phyloP scores from a whole-genome alignment of 768 basidiomycete genomes.

The Boletus rex-veris region DNA sequence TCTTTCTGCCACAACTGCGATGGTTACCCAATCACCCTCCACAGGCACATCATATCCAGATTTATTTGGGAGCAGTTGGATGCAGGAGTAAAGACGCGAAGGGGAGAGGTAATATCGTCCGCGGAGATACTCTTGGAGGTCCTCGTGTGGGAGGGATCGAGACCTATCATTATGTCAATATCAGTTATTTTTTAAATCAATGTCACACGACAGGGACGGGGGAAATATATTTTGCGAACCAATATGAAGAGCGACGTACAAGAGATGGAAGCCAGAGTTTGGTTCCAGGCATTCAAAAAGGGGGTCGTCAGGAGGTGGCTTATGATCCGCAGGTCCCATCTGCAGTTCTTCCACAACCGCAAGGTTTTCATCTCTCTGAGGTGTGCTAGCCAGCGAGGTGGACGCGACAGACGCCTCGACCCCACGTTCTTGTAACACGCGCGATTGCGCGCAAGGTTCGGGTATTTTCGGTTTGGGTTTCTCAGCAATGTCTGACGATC shows the following conservation, averaged over 20 bases:
- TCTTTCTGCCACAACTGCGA: conserved; percentile 92
- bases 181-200: background rate
- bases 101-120: conserved; percentile 88
- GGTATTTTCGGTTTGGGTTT: conserved; percentile 13
- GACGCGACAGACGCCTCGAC: conserved; percentile 1
- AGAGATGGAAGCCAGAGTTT: conserved; percentile 82
- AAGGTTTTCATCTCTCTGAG: conserved; percentile 55
- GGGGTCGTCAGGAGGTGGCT: conserved; percentile 67
- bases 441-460: background rate
- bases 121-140: conserved; percentile 74
- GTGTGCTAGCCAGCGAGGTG: background rate
- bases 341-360: conserved; percentile 73
- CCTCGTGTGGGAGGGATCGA: conserved; percentile 68
- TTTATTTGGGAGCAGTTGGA: conserved; percentile 72
- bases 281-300: conserved; percentile 80
- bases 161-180: conserved; percentile 46
- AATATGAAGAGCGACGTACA: conserved; percentile 45
- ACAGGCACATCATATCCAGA: conserved; percentile 90
- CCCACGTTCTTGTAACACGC: conserved; percentile 7
- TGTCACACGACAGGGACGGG: background rate
- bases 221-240: background rate
- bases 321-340: conserved; percentile 76
- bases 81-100: conserved; percentile 82
- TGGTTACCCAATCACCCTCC: conserved; percentile 90
- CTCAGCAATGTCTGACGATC: conserved; percentile 26